Conservation (phyloP, 306 rosid species). For the Cicer cuneatum region DNA sequence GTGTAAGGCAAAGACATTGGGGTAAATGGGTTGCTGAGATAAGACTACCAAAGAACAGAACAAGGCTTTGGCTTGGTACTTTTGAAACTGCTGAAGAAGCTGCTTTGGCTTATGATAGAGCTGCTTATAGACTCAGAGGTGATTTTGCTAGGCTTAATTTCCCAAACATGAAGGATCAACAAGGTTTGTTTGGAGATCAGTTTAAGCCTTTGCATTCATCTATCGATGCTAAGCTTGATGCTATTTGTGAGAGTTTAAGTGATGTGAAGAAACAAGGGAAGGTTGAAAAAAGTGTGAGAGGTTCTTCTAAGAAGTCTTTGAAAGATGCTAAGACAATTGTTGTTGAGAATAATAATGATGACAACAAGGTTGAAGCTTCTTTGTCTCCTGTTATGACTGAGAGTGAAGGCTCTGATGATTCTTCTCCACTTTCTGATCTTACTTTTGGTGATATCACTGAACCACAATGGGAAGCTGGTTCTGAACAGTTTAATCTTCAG, state of each 20-base stretch:
- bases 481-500: conserved; percentile 56
- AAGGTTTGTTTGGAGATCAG: conserved; percentile 58
- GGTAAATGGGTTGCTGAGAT: conserved; percentile 99
- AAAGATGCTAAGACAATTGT: conserved; percentile 8
- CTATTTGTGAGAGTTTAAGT: conserved; percentile 74
- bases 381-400: conserved; percentile 58
- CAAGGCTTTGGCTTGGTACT: conserved; percentile 98
- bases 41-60: conserved; percentile 87
- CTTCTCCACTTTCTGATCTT: conserved; percentile 87
- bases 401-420: conserved; percentile 74
- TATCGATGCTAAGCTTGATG: conserved; percentile 87
- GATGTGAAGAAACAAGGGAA: conserved; percentile 67
- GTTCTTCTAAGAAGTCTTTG: conserved; percentile 25
- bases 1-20: conserved; percentile 98
- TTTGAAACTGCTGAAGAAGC: conserved; percentile 99
- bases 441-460: conserved; percentile 68
- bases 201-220: conserved; percentile 76
- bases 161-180: conserved; percentile 69
- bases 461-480: conserved; percentile 60
- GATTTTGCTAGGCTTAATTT: conserved; percentile 92
- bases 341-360: conserved; percentile 2
- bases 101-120: conserved; percentile 90
- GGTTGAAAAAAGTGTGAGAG: conserved; percentile 45
- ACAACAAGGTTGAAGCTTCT: conserved; percentile 54
- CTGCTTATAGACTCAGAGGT: conserved; percentile 91